Percentiles rank a stretch among this genome's conserved stretches.
Evolutionary conservation across 257 asterid genomes (phyloP).

Genomic region (Cynanchum wilfordii): DNA sequence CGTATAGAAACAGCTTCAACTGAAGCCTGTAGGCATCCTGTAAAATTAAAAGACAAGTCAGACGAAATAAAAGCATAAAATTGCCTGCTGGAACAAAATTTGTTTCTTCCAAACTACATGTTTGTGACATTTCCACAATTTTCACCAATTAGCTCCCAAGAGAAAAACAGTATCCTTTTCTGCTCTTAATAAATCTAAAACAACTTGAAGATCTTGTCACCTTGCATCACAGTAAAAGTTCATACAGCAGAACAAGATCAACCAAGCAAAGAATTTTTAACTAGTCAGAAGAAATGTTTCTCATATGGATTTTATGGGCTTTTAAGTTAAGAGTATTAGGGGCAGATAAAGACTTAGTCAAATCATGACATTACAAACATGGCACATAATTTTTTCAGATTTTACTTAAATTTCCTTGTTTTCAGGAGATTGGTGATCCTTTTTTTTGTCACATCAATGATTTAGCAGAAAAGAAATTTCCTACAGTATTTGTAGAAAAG

Average conservation of each 20-base stretch:
- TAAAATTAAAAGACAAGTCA: slow-evolving; percentile 1
- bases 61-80: neutral
- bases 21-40: slow-evolving; percentile 93
- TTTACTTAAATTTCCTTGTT: neutral
- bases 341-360: neutral
- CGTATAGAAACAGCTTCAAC: slow-evolving; percentile 79
- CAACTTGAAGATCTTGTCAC: neutral
- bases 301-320: neutral
- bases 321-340: neutral
- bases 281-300: neutral
- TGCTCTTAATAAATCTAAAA: neutral
- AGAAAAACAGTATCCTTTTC: neutral
- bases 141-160: neutral
- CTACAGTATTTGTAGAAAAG: neutral
- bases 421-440: neutral
- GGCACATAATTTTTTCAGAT: neutral
- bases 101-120: neutral
- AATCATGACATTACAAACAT: neutral
- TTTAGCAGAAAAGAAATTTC: neutral
- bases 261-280: neutral
- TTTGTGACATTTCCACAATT: neutral
- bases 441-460: neutral
- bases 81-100: neutral
- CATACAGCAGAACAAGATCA: neutral
- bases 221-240: neutral